Conservation (phyloP, 345 rosid genomes). For the Limnanthes douglasii region DNA sequence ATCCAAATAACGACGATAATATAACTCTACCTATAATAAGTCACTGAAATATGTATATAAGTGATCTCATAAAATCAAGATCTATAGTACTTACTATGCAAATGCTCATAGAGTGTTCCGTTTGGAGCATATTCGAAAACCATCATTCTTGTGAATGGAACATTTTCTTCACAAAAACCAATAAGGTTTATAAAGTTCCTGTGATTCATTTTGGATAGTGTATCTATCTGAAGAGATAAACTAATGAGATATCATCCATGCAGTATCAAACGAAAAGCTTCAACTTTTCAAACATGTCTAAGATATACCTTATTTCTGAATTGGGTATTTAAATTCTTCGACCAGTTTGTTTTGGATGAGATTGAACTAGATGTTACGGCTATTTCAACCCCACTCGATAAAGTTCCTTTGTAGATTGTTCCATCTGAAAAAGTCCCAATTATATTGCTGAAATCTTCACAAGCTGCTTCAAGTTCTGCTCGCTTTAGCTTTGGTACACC, state of each 20-base stretch:
- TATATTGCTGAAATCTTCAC: constrained; percentile 95
- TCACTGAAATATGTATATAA: neutral
- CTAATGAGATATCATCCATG: constrained; percentile 4
- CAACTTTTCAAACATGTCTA: neutral
- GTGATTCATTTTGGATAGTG: constrained; percentile 71
- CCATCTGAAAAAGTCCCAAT: constrained; percentile 62
- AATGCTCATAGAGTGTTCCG: constrained; percentile 88
- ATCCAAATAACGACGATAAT: constrained; percentile 1
- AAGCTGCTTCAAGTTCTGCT: constrained; percentile 77
- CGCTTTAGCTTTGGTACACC: constrained; percentile 75
- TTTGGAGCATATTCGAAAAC: constrained; percentile 96
- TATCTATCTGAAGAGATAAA: constrained; percentile 44
- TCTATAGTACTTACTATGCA: constrained; percentile 62
- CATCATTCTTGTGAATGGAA: constrained; percentile 81
- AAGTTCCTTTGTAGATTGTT: constrained; percentile 72
- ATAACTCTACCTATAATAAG: constrained; percentile 1
- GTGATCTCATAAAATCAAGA: neutral
- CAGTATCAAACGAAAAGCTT: neutral
- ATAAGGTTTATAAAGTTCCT: constrained; percentile 85
- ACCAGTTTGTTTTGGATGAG: constrained; percentile 47
- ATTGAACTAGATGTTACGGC: constrained; percentile 47
- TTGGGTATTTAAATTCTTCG: constrained; percentile 49
- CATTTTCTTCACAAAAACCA: constrained; percentile 72
- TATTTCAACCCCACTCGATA: constrained; percentile 83
- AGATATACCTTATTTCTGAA: constrained; percentile 79